Evolutionary conservation across 139 green algal genomes (phyloP), one percentile per base, ranked within the genome.

Genomic region (Klebsormidium nitens): DNA sequence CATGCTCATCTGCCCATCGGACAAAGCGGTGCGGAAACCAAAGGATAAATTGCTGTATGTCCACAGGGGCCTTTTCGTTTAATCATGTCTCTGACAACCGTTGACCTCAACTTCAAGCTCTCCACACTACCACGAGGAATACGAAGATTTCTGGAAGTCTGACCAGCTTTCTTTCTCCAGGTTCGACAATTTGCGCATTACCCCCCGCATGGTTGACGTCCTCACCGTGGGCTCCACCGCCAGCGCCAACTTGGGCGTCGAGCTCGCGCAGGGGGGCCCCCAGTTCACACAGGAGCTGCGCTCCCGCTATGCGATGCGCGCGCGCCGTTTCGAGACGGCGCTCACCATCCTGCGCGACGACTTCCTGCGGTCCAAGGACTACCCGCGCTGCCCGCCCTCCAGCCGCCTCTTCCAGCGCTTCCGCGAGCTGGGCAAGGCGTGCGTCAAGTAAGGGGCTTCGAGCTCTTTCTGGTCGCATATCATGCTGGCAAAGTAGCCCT

Each of bases 201-300:
- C 70, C 32, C 70, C 70, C 0, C 40, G 70, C 17, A n/a, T 77
- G 5, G 46, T 77, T 38, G 62, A 74, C 14, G 32, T 71, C 35
- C 64, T 77, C 46, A 75, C 36, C 3, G 38, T 26, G 8, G 70
- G 70, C 2, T 62, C 70, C 34, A 26, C 61, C 63, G 36, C 52
- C 17, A 68, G 64, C 39, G 37, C 39, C 55, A 19, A 74, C 23
- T 62, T 77, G 19, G 61, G 62, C 11, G 36, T 77, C 28, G 70
- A 77, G 70, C 46, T 77, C 39, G 31, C 70, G 23, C 62, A 77
- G 46, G 38, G 39, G 1, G 70, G 70, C 29, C 70, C 70, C 3
- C 70, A 77, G 60, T 77, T 77, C 58, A 71, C 67, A 66, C 70
- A 77, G 63, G 70, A 77, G 62, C 26, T 77, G 46, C 60, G 70